Base-by-base conservation (phyloP, 768 basidiomycete genomes). In the Leccinum imitatum region DNA sequence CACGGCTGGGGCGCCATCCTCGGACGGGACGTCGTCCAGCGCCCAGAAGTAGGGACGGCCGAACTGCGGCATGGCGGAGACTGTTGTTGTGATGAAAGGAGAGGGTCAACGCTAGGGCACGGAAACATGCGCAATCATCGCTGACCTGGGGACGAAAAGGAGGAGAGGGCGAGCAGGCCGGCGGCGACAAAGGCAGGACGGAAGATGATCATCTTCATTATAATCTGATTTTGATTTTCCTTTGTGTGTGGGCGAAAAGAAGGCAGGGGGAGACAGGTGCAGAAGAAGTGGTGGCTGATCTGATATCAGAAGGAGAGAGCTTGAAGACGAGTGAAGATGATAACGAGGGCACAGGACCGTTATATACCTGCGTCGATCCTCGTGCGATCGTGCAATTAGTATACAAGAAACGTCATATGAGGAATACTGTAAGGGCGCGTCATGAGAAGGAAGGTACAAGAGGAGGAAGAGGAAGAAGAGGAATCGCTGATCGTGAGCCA, bases 141-240 rank as follows among this genome's bases (percentile, higher is more conserved):
- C 69, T 41, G 41, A 59, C 71, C 69, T 48, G 69, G 33, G 2
- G 59, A 23, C 11, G 54, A 27, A 10, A 69, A 6, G 57, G 59
- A 64, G 23, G 67, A 41, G 5, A 67, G 30, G 15, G 57, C 19
- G 5, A 65, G 8, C 2, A 47, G n/a, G 3, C 56, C n/a, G 14
- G 41, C 41, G 4, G 41, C 41, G 52, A 73, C 37, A 48, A 64
- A 65, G 30, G 59, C 53, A 14, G 69, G 59, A 7, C 69, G 70
- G 52, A 69, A 69, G 51, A 67, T 54, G 35, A 61, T 11, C 65
- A 73, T 63, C 48, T 62, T 62, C 61, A 66, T 68, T 46, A 41
- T n/a, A 0, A 41, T n/a, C 59, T 21, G n/a, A 17, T 47, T 47
- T 21, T 19, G n/a, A 15, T 47, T 47, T 21, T 19, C 54, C 23